A percentile compares a stretch with the other conserved stretches of the same genome.
Evolutionary conservation across 169 alveolate genomes (phyloP).

Genomic region (Eimeria maxima): DNA sequence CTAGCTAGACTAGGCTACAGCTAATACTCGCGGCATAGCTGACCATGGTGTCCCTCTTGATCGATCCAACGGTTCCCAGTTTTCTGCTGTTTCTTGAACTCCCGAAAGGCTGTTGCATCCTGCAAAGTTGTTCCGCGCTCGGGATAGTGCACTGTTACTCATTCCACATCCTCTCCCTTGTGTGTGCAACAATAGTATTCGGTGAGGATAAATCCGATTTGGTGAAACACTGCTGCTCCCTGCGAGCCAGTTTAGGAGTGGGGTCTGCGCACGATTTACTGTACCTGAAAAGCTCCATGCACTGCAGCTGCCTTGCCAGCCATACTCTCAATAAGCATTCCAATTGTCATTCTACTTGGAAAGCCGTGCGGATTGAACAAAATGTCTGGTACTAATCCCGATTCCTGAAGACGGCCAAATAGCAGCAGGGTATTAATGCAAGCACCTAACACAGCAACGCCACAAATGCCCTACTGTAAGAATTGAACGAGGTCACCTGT

Average conservation of each 20-base stretch:
- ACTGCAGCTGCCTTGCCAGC: conserved; percentile 99
- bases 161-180: conserved; percentile 97
- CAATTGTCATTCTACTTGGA: conserved; percentile 99
- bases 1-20: neutral
- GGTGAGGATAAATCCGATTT: neutral
- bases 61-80: conserved; percentile 90
- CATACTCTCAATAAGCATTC: conserved; percentile 98
- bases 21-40: neutral
- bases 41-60: conserved; percentile 90
- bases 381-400: conserved; percentile 99
- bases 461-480: neutral
- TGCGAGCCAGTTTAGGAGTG: neutral
- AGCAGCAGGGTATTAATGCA: neutral
- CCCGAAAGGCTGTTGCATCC: conserved; percentile 95
- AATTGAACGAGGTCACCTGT: neutral
- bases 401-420: conserved; percentile 88
- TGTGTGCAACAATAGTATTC: neutral
- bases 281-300: conserved; percentile 95
- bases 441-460: neutral
- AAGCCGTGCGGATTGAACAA: conserved; percentile 99
- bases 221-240: neutral
- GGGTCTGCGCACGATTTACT: conserved; percentile 41
- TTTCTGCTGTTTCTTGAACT: conserved; percentile 87
- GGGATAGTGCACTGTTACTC: conserved; percentile 97
- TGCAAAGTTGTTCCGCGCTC: conserved; percentile 81